Evolutionary conservation across 345 rosid species (phyloP), one percentile per base, ranked within the genome.

Genomic region (Pugionium dolabratum): DNA sequence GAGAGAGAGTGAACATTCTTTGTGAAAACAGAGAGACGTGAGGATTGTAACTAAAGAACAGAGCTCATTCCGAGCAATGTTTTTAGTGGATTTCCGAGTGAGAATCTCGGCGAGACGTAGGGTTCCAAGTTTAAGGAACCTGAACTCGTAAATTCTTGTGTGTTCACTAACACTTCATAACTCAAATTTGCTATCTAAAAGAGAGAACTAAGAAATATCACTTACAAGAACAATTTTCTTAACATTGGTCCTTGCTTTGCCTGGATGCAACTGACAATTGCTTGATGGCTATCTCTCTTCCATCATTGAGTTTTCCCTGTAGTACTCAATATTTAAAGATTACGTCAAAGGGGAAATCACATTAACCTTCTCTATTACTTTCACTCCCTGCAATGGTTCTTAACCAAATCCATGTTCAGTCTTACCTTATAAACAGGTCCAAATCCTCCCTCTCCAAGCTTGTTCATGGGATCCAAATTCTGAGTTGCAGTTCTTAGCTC

Each of bases 401-500:
- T 48, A 3, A 4, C 30, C 34, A 5, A 53, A 9, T 45, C 33
- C 29, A 0, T 10, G 3, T 5, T 7, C 32, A 3, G 2, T n/a
- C 36, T n/a, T 66, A 79, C 96, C 93, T 75, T 79, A 39, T 66
- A 89, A 64, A 86, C 85, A 0, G 92, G 83, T 37, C 96, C 87
- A 57, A 83, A 89, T 32, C 96, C 90, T 59, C 90, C 90, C 60
- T 89, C 87, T 56, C 90, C 90, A 50, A 84, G 86, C 62, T 84
- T 86, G 74, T 83, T 79, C 29, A 79, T 54, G 9, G 78, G 76
- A 75, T 55, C 72, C n/a, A 86, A 84, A 62, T 81, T 87, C 29
- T 82, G 72, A 4, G 89, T 84, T 25, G 86, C 89, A 70, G 81
- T 50, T 76, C 70, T 86, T 35, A 86, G 82, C 64, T 86, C 84